Conservation (phyloP, 2,329 filamentous ascomycete species). For the Gnomoniopsis smithogilvyi region DNA sequence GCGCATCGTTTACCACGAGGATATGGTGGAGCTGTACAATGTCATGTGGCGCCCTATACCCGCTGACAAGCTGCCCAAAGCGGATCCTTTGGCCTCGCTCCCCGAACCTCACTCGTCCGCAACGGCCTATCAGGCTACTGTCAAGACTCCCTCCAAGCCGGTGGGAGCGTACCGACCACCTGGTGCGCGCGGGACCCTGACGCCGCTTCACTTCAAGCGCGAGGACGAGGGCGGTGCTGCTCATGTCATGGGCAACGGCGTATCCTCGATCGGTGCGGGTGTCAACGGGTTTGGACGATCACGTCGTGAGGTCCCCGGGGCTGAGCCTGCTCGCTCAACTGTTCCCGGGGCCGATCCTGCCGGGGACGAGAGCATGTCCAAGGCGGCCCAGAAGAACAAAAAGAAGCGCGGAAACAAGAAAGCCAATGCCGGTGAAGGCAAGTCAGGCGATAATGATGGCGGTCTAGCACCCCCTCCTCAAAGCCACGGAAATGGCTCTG, state of each 20-base stretch:
- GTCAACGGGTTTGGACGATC: conserved; percentile 74
- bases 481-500: conserved; percentile 38
- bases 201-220: conserved; percentile 92
- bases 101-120: conserved; percentile 83
- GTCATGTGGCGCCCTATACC: conserved; percentile 82
- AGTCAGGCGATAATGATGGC: conserved; percentile 41
- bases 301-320: conserved; percentile 81
- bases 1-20: conserved; percentile 88
- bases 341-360: conserved; percentile 46
- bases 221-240: conserved; percentile 93
- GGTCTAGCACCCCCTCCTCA: conserved; percentile 46
- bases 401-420: conserved; percentile 96
- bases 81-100: conserved; percentile 69
- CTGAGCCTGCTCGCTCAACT: conserved; percentile 63
- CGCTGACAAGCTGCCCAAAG: conserved; percentile 53
- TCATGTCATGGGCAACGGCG: conserved; percentile 75
- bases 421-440: conserved; percentile 72
- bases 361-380: conserved; percentile 73
- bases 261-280: conserved; percentile 57
- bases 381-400: conserved; percentile 92
- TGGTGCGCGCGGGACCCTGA: conserved; percentile 82
- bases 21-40: conserved; percentile 91
- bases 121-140: conserved; percentile 73
- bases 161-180: conserved; percentile 96
- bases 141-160: conserved; percentile 94